Evolutionary conservation across 495 filamentous ascomycete species (phyloP).

Genomic region (Penicillium canariense): DNA sequence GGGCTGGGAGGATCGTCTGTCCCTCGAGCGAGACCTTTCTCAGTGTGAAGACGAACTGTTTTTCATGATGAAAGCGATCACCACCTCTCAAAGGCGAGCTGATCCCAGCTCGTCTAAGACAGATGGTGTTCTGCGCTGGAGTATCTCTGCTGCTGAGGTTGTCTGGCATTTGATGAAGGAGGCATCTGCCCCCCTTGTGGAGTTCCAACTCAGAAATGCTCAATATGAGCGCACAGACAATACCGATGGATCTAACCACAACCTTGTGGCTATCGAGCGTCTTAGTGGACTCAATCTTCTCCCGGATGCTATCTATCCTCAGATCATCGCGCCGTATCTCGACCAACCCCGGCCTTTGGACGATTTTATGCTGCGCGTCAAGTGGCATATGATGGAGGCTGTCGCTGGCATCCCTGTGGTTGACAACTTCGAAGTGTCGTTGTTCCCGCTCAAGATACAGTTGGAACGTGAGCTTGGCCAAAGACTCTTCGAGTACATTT

Average conservation of each 20-base stretch:
- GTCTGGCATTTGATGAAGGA: slow-evolving; percentile 95
- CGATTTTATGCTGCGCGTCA: slow-evolving; percentile 81
- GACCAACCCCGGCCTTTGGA: slow-evolving; percentile 59
- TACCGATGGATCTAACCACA: slow-evolving; percentile 92
- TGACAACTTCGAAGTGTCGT: slow-evolving; percentile 92
- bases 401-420: slow-evolving; percentile 97
- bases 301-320: slow-evolving; percentile 86
- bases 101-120: slow-evolving; percentile 63
- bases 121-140: slow-evolving; percentile 81
- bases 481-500: slow-evolving; percentile 96
- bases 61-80: slow-evolving; percentile 99
- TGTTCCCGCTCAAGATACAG: slow-evolving; percentile 92
- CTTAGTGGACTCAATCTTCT: slow-evolving; percentile 86
- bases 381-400: slow-evolving; percentile 97
- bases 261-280: slow-evolving; percentile 78
- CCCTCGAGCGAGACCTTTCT: slow-evolving; percentile 82
- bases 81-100: slow-evolving; percentile 83
- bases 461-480: slow-evolving; percentile 91
- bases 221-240: slow-evolving; percentile 94
- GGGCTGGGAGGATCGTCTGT: slow-evolving; percentile 85
- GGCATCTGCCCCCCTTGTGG: slow-evolving; percentile 81
- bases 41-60: slow-evolving; percentile 95
- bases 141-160: slow-evolving; percentile 85
- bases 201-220: slow-evolving; percentile 87
- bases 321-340: slow-evolving; percentile 88